These are phyloP conservation scores for Gamarada debralockiae DNA, from an alignment of 495 filamentous ascomycete genomes.

Conservation along the genomic window DNA sequence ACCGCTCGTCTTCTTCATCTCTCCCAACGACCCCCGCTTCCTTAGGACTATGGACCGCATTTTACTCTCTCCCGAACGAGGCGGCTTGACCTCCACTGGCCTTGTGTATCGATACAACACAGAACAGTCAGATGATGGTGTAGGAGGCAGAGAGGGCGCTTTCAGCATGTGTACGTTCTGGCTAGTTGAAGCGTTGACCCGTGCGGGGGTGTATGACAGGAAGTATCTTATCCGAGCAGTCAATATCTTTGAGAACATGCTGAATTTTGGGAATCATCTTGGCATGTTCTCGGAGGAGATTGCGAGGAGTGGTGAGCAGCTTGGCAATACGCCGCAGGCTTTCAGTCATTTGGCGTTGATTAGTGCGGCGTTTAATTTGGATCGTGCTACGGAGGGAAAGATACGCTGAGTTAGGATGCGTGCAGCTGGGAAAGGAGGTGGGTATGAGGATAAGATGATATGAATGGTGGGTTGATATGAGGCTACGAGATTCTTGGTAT, in stretches of 20 bases:
- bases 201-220: constrained; percentile 60
- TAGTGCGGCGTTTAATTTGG: constrained; percentile 69
- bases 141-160: constrained; percentile 68
- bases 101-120: constrained; percentile 71
- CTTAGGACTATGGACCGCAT: constrained; percentile 65
- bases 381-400: constrained; percentile 30
- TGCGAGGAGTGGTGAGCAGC: constrained; percentile 63
- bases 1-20: constrained; percentile 70
- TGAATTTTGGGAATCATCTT: constrained; percentile 67
- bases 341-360: constrained; percentile 71
- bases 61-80: constrained; percentile 61
- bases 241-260: constrained; percentile 69
- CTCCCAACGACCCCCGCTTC: constrained; percentile 70
- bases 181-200: constrained; percentile 71
- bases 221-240: constrained; percentile 59
- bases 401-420: neutral
- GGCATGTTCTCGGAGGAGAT: constrained; percentile 78
- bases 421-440: neutral
- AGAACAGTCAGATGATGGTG: constrained; percentile 61
- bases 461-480: neutral
- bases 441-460: neutral
- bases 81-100: constrained; percentile 66
- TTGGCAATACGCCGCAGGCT: constrained; percentile 71
- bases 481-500: too few species aligned
- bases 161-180: constrained; percentile 79